phyloP scores from a whole-genome alignment of 331 rosid genomes.

The Stylosanthes scabra region DNA sequence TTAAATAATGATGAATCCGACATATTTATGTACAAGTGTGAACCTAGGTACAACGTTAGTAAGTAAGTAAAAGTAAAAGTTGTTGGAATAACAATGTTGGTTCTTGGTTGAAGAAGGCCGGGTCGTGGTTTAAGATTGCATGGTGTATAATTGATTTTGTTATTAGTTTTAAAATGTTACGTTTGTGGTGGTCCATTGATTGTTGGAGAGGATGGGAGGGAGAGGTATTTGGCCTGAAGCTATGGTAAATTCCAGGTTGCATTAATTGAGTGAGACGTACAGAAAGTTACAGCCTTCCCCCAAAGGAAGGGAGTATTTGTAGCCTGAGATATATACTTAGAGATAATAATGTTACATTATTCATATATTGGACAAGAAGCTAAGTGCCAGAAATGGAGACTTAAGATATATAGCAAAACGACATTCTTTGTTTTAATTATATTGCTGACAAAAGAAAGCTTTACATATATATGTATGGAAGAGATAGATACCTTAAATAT shows the following conservation, averaged over 20 bases:
- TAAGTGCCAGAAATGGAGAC: background rate
- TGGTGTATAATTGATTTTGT: background rate
- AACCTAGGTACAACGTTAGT: no score
- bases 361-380: background rate
- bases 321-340: background rate
- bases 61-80: no score
- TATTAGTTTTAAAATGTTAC: no score
- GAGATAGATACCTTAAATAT: background rate
- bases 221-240: no score
- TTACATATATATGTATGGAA: no score
- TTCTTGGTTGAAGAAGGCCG: no score
- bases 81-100: no score
- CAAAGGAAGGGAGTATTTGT: conserved; percentile 27
- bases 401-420: background rate
- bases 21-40: no score
- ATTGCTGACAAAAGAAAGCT: background rate
- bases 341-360: background rate
- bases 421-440: background rate
- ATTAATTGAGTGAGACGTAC: background rate
- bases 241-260: background rate
- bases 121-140: background rate
- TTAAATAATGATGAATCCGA: no score
- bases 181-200: background rate
- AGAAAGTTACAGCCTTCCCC: conserved; percentile 25
- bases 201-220: background rate